These are phyloP conservation scores for Rhodosporidiobolus odoratus DNA, from an alignment of 768 basidiomycete genomes.

Conservation along the genomic window DNA sequence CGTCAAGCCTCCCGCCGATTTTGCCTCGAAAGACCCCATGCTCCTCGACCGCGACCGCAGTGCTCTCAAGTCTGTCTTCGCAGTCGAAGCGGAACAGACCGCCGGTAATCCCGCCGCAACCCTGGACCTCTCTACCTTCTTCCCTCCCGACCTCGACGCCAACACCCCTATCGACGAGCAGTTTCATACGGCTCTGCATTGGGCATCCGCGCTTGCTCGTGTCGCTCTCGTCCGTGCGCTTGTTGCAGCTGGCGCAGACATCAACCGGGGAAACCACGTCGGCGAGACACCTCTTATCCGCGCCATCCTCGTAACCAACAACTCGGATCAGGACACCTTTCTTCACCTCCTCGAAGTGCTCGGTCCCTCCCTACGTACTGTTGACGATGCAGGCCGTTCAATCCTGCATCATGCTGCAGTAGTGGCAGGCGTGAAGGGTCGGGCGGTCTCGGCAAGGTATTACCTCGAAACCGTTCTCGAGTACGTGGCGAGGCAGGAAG, in stretches of 20 bases:
- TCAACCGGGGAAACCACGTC: conserved; percentile 82
- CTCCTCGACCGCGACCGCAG: conserved; percentile 19
- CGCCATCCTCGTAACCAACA: conserved; percentile 81
- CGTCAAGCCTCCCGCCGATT: conserved; percentile 8
- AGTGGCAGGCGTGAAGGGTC: conserved; percentile 83
- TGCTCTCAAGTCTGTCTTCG: conserved; percentile 31
- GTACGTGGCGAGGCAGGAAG: conserved; percentile 64
- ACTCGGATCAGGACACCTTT: conserved; percentile 73
- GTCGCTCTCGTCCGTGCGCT: conserved; percentile 64
- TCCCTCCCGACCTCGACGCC: conserved; percentile 54
- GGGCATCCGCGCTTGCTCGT: conserved; percentile 80
- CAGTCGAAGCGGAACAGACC: conserved; percentile 8
- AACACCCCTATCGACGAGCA: conserved; percentile 89
- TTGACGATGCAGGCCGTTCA: conserved; percentile 77
- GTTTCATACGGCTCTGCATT: conserved; percentile 87
- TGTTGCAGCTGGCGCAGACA: conserved; percentile 71
- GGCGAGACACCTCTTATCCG: conserved; percentile 94
- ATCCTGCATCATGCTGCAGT: conserved; percentile 88
- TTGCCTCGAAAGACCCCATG: neutral
- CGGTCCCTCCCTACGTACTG: conserved; percentile 70
- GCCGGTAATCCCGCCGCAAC: neutral
- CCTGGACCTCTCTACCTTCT: conserved; percentile 24
- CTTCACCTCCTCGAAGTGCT: conserved; percentile 60
- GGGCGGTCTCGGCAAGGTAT: conserved; percentile 74
- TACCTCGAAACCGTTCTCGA: conserved; percentile 81